Conservation (phyloP, 1,284 basidiomycete species). For the Cryptococcus wingfieldii region DNA sequence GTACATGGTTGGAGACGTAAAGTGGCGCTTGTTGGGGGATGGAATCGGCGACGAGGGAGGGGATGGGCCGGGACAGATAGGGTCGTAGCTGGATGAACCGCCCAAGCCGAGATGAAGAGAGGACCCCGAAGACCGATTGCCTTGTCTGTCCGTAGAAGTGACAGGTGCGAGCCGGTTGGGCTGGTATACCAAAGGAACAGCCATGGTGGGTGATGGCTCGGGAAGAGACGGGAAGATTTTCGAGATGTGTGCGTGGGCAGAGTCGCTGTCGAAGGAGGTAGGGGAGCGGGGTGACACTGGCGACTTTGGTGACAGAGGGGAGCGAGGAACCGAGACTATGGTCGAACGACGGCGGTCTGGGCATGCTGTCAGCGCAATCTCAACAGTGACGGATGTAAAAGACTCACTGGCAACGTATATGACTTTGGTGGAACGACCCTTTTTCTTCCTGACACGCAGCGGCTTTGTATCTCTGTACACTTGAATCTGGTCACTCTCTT, state of each 20-base stretch:
- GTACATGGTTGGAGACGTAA: background rate
- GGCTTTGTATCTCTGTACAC: constrained; percentile 21
- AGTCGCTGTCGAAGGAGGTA: background rate
- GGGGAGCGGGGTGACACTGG: constrained; percentile 1
- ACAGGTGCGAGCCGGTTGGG: constrained; percentile 3
- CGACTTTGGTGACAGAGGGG: constrained; percentile 12
- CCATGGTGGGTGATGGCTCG: constrained; percentile 1
- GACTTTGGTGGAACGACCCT: background rate
- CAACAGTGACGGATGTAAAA: background rate
- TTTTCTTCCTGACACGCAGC: constrained; percentile 25
- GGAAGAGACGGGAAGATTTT: constrained; percentile 9
- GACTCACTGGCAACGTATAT: background rate
- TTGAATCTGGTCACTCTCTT: background rate
- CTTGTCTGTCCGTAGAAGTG: background rate
- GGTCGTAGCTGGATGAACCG: constrained; percentile 22
- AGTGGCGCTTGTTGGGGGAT: constrained; percentile 12
- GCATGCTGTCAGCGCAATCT: background rate
- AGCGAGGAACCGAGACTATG: constrained; percentile 20
- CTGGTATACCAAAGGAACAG: too few relatives aligned
- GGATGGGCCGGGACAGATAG: constrained; percentile 14
- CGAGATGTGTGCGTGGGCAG: constrained; percentile 18
- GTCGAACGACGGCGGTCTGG: constrained; percentile 15
- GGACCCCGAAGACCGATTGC: constrained; percentile 5
- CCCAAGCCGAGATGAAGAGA: constrained; percentile 28
- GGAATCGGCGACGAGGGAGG: constrained; percentile 16